Evolutionary conservation across 352 stramenopile genomes (phyloP).

Genomic region (Aphanomyces invadans): DNA sequence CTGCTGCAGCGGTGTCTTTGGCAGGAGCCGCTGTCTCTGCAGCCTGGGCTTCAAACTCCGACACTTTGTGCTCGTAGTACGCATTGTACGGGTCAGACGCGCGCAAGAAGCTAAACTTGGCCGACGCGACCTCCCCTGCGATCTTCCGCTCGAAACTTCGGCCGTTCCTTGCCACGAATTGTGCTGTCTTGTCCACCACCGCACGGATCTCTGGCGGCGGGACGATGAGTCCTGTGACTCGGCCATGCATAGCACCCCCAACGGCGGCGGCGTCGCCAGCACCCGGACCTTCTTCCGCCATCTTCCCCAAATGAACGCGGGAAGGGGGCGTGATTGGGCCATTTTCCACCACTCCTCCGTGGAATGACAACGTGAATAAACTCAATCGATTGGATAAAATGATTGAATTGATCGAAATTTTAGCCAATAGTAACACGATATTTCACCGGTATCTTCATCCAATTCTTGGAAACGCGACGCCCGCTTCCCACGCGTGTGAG

Average conservation of each 20-base stretch:
- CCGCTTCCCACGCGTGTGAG: too few relatives aligned
- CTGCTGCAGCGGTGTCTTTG: slow-evolving; percentile 28
- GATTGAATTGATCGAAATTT: neutral
- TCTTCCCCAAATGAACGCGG: slow-evolving; percentile 7
- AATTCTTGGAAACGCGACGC: too few relatives aligned
- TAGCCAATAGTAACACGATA: neutral
- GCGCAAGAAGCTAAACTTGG: slow-evolving; percentile 97
- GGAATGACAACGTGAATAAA: neutral
- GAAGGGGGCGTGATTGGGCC: slow-evolving; percentile 13
- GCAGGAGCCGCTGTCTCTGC: slow-evolving; percentile 21
- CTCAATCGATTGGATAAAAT: neutral
- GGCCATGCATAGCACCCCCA: slow-evolving; percentile 62
- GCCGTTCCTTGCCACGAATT: slow-evolving; percentile 97
- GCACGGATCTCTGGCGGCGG: slow-evolving; percentile 96
- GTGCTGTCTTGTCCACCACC: slow-evolving; percentile 97
- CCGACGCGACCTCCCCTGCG: slow-evolving; percentile 90
- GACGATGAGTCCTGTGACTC: slow-evolving; percentile 90
- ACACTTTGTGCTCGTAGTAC: slow-evolving; percentile 98
- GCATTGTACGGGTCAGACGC: slow-evolving; percentile 93
- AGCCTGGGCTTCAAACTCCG: slow-evolving; percentile 45
- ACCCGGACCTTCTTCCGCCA: slow-evolving; percentile 4
- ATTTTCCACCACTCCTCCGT: slow-evolving; percentile 15
- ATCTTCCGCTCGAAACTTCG: slow-evolving; percentile 97
- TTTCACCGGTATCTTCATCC: too few relatives aligned
- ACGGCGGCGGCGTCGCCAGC: neutral